Evolutionary conservation across 768 basidiomycete genomes (phyloP).

Genomic region (Leccinum longicurvipes): DNA sequence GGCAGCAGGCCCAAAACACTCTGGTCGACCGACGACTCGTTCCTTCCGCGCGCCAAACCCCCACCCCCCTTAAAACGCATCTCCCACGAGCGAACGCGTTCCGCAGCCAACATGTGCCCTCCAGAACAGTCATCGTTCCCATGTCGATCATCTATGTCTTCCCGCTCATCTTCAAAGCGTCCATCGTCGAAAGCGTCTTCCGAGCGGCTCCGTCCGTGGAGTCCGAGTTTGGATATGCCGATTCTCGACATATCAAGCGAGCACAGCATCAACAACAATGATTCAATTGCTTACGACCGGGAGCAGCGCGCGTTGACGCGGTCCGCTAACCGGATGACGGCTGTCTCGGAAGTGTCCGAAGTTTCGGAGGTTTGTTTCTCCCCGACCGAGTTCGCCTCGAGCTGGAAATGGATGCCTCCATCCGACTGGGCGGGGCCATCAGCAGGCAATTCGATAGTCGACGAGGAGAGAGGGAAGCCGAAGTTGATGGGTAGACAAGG

Average conservation of each 20-base stretch:
- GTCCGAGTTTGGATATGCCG: neutral
- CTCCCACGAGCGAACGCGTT: slow-evolving; percentile 12
- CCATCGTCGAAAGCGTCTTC: neutral
- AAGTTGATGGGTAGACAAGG: neutral
- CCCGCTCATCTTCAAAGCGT: neutral
- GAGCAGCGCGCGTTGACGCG: neutral
- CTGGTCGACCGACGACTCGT: slow-evolving; percentile 19
- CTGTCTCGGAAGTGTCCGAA: neutral
- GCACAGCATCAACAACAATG: neutral
- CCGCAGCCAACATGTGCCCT: neutral
- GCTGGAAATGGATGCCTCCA: slow-evolving; percentile 23
- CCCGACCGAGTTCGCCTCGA: neutral
- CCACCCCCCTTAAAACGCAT: slow-evolving; percentile 11
- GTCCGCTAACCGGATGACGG: neutral
- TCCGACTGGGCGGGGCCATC: slow-evolving; percentile 24
- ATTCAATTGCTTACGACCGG: neutral
- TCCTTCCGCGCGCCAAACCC: slow-evolving; percentile 21
- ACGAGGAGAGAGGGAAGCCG: neutral
- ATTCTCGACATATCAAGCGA: neutral
- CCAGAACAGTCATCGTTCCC: neutral
- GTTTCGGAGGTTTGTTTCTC: neutral
- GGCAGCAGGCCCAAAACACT: neutral
- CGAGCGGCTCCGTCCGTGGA: neutral
- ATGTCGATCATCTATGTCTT: neutral
- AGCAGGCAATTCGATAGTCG: neutral